Evolutionary conservation across 169 alveolate genomes (phyloP), one percentile per base, ranked within the genome.

Genomic region (Neospora caninum): DNA sequence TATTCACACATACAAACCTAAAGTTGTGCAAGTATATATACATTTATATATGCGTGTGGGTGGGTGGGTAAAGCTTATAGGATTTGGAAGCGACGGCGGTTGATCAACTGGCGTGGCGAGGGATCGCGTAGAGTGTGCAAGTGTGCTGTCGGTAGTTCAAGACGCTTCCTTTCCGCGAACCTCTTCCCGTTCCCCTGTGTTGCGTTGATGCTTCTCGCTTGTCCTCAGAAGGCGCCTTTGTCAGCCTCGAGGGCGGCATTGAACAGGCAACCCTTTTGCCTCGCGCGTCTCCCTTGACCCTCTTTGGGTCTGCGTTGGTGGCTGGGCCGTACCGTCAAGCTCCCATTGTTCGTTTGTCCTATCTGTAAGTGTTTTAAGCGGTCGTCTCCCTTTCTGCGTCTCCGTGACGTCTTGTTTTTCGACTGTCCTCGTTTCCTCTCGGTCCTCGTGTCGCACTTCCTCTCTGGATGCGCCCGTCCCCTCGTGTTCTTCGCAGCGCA

Each of bases 301-400:
- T 82, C 64, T 82, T 38, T 67, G 89, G 89, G 20, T 36, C 43
- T 31, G 38, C 64, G n/a, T 49, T 82, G 16, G 89, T 82, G 9
- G 53, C 89, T 43, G 67, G 41, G 89, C 89, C 89, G 2, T 82
- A 41, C 64, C 69, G 67, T 1, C 43, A 42, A 10, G 16, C 41
- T 4, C 89, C 89, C 64, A 43, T 42, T 27, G 25, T 82, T 43
- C 89, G 89, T 49, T 38, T 82, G 20, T 82, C 89, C 38, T 82
- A 43, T 42, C 27, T 41, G 89, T 82, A 43, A 31, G 89, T 34
- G 58, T 13, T 49, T n/a, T n/a, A n/a, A n/a, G n/a, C n/a, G n/a
- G n/a, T n/a, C n/a, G n/a, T n/a, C n/a, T 53, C 64, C 64, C 64
- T 18, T 53, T 7, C 64, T 18, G 64, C 64, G 64, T 53, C 64